Conservation (phyloP, 2,329 filamentous ascomycete species). For the Stenocarpella maydis region DNA sequence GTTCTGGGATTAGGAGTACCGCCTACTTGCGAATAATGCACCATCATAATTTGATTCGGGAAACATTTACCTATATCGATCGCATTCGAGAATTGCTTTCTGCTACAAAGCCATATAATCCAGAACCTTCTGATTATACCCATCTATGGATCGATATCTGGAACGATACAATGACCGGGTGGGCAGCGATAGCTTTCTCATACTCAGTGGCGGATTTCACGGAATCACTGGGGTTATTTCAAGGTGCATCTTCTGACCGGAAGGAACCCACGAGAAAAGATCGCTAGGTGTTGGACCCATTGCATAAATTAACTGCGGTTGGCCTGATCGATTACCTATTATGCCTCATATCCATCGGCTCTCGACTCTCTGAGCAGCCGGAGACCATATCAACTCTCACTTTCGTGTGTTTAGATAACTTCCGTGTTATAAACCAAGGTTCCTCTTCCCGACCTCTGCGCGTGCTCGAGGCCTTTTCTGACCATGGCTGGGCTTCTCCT, state of each 20-base stretch:
- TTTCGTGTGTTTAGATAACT: background rate
- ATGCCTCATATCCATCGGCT: background rate
- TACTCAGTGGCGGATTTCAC: background rate
- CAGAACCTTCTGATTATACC: accelerated
- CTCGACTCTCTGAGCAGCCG: background rate
- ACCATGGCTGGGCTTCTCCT: background rate
- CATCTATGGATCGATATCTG: too few species aligned
- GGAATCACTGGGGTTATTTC: background rate
- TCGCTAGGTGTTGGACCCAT: background rate
- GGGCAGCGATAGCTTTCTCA: too few species aligned
- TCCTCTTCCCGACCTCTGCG: background rate
- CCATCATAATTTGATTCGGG: background rate
- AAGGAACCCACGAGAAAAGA: background rate
- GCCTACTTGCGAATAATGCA: background rate
- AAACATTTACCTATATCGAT: background rate
- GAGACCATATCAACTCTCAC: background rate
- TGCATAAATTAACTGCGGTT: background rate
- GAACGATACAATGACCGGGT: too few species aligned
- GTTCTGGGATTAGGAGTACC: background rate
- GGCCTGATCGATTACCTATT: background rate
- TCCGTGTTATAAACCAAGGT: too few species aligned
- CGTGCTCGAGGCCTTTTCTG: background rate
- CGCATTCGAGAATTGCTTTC: background rate
- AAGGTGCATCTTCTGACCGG: background rate
- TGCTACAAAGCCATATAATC: background rate